These are phyloP conservation scores for Kwoniella botswanensis DNA, from an alignment of 768 basidiomycete genomes.

Conservation along the genomic window DNA sequence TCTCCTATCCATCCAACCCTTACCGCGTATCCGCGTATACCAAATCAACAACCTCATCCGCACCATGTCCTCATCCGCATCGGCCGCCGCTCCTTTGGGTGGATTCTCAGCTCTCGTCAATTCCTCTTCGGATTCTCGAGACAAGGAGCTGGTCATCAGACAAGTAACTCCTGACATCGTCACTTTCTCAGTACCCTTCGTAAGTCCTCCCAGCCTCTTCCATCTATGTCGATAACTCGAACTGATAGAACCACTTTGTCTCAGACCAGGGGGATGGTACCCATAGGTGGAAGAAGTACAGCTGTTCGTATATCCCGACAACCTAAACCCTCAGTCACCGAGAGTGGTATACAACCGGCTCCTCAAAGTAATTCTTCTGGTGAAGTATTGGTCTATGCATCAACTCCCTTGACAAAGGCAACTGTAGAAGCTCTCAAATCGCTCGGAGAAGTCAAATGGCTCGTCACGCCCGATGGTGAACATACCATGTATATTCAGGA, in stretches of 20 bases:
- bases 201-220: constrained; percentile 25
- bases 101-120: constrained; percentile 13
- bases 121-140: constrained; percentile 31
- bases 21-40: background rate
- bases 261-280: constrained; percentile 66
- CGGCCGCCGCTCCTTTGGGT: constrained; percentile 8
- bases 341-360: constrained; percentile 17
- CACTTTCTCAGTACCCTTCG: constrained; percentile 59
- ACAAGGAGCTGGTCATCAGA: constrained; percentile 56
- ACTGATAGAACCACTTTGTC: background rate
- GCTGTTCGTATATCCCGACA: constrained; percentile 69
- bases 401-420: constrained; percentile 70
- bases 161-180: constrained; percentile 55
- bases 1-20: background rate
- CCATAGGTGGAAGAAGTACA: constrained; percentile 81
- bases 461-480: constrained; percentile 58
- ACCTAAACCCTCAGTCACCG: constrained; percentile 15
- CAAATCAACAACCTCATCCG: background rate
- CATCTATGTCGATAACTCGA: background rate
- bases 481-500: constrained; percentile 58
- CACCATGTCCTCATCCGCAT: constrained; percentile 12
- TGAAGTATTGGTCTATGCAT: constrained; percentile 81
- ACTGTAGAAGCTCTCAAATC: constrained; percentile 64
- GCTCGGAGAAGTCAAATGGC: constrained; percentile 49
- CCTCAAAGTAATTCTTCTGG: constrained; percentile 8